These are phyloP conservation scores for Epichloe gansuensis DNA, from an alignment of 2,329 filamentous ascomycete species.

Conservation along the genomic window DNA sequence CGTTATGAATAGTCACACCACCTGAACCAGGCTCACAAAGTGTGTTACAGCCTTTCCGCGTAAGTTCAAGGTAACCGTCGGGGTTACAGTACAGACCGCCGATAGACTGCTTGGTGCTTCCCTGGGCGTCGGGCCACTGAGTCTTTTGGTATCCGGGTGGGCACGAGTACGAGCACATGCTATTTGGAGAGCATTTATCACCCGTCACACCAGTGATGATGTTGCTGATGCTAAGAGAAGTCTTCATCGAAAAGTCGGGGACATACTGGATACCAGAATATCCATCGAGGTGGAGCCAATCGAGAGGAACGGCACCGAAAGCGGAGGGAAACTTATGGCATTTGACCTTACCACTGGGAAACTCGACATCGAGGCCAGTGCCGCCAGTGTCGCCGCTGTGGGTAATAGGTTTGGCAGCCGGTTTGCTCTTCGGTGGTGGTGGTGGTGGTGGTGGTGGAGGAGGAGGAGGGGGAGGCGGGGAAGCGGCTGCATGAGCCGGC, in stretches of 20 bases:
- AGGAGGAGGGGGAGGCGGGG: not conserved
- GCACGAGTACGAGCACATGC: constrained; percentile 88
- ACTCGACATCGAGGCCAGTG: constrained; percentile 50
- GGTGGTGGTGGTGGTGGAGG: not conserved
- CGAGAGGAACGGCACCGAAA: constrained; percentile 64
- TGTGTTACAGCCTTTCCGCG: constrained; percentile 50
- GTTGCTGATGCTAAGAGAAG: constrained; percentile 41
- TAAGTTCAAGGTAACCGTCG: constrained; percentile 62
- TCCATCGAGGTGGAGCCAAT: constrained; percentile 57
- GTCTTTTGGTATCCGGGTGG: constrained; percentile 84
- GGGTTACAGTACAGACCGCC: constrained; percentile 74
- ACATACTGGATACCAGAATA: constrained; percentile 68
- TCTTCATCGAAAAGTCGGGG: constrained; percentile 35
- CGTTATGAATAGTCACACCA: constrained; percentile 64
- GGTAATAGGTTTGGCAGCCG: constrained; percentile 12
- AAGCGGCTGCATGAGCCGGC: constrained; percentile 5
- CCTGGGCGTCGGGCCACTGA: constrained; percentile 75
- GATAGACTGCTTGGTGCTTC: constrained; percentile 66
- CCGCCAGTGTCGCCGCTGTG: constrained; percentile 11
- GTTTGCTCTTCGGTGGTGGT: constrained; percentile 11
- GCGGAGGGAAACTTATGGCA: constrained; percentile 65
- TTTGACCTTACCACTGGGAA: constrained; percentile 60
- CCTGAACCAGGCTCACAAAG: constrained; percentile 66
- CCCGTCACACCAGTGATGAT: constrained; percentile 53
- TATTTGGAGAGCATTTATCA: constrained; percentile 44